Evolutionary conservation across 73 alveolate genomes (phyloP), one percentile per base, ranked within the genome.

Genomic region (Paramecium sonneborni): DNA sequence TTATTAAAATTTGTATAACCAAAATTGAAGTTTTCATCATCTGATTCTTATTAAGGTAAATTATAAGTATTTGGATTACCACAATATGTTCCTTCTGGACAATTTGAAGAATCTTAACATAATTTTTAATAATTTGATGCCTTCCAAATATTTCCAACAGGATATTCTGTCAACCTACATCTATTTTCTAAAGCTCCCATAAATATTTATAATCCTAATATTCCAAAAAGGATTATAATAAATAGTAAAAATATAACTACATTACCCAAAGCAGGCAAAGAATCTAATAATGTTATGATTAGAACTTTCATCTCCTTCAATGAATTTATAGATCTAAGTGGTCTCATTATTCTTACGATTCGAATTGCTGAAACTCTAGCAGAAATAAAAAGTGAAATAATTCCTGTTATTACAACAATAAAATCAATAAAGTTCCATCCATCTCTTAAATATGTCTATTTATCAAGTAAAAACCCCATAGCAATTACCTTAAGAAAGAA

Each of bases 401-500:
- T 95, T 43, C 98, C 98, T 55, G 94, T 69, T 32, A 94, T 68
- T 26, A 96, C 96, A 76, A 96, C 97, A 52, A 94, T 32, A 82
- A 96, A 96, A 88, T 96, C 99, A 3, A 96, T 85, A 37, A 93
- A 70, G 74, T 96, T 96, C 97, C 98, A 96, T 10, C 96, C 92
- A 58, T 96, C 99, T 86, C 98, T 95, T 30, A 96, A 74, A 67
- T 96, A 96, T 5, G 98, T 67, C 14, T 94, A 20, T 26, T 86
- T 52, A 6, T 57, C 94, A 3, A 94, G 37, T 4, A 94, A 37
- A 30, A 94, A 94, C 20, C 97, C 97, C 91, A 57, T 85, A 5
- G 95, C 94, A 12, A 94, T 56, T 1, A 94, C 70, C 57, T 92
- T 94, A 3, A 94, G 58, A 11, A 93, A 5, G 69, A 74, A 52